phyloP scores from a whole-genome alignment of 148 eudicot species.

The Camellia lanceoleosa region DNA sequence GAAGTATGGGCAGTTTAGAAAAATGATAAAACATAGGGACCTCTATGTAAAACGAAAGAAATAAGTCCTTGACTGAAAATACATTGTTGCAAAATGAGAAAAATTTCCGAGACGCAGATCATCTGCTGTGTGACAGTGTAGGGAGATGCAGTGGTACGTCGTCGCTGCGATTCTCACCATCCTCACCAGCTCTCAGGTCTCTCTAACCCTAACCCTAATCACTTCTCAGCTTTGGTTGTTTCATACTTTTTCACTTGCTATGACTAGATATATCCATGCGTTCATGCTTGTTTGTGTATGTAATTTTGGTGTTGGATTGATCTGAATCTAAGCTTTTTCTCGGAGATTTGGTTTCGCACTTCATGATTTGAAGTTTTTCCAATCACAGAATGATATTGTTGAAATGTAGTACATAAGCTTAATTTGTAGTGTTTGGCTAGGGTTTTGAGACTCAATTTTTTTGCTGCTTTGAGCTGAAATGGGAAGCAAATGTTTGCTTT shows the following conservation, averaged over 20 bases:
- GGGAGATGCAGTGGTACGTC: slow-evolving; percentile 61
- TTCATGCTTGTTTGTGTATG: background rate
- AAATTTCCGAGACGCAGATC: background rate
- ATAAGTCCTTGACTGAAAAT: background rate
- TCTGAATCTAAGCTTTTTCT: background rate
- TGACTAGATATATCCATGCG: background rate
- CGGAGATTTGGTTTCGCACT: background rate
- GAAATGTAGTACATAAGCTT: background rate
- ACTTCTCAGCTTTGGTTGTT: background rate
- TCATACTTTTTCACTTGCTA: background rate
- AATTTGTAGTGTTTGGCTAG: no score
- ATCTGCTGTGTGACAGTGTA: slow-evolving; percentile 11
- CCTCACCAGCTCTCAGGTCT: slow-evolving; percentile 70
- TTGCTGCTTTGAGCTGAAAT: background rate
- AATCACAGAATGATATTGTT: background rate
- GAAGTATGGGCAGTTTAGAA: no score
- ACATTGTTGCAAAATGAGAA: background rate
- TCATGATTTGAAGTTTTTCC: background rate
- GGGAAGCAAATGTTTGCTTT: background rate
- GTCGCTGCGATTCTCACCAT: slow-evolving; percentile 67
- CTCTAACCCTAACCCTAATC: background rate
- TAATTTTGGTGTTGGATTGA: background rate
- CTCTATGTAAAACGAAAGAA: background rate
- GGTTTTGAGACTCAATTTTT: no score
- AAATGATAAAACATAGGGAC: background rate